Base-by-base conservation (phyloP, 768 basidiomycete species). In the Amanita brunnescens region DNA sequence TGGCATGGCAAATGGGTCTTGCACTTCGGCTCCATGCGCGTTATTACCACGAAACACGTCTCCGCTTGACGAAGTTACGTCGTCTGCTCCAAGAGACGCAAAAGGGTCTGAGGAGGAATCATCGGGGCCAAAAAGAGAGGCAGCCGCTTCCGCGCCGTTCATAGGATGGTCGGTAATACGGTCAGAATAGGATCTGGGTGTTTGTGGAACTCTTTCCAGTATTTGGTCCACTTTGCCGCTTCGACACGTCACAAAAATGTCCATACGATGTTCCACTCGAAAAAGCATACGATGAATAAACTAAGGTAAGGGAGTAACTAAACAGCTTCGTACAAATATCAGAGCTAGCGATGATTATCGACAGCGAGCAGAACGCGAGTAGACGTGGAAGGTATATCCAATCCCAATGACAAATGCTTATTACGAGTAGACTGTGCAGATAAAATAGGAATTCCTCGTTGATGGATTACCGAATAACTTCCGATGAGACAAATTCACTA, bases 61-160 rank as follows among this genome's bases (percentile, higher is more conserved):
- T 41, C n/a, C 32, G 23, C 29, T 18, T 20, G 40, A 9, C 16
- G 38, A 9, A 7, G 21, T 21, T 38, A 12, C 49, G 54, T 10
- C 20, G 41, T 47, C 57, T 18, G 18, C 41, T 41, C 79, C 81
- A 55, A 83, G 72, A 49, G 74, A 68, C 54, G 83, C 77, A 69
- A 86, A 86, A 47, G 78, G 78, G 67, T 87, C 84, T 29, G 76
- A 70, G 14, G 69, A 69, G 46, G 78, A 61, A 61, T 87, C 84
- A 29, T 78, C 78, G 47, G 77, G 67, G 55, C 81, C 85, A 72
- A 91, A 91, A 41, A 91, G 83, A 52, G 85, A 82, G 47, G 87
- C 84, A 32, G 89, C 89, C 57, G 85, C 81, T 71, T 88, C 86
- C 51, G 84, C 79, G 57, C 74, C 71, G 63, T 71, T 77, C 83